These are phyloP conservation scores for Alternaria rosae DNA, from an alignment of 2,329 filamentous ascomycete species.

Conservation along the genomic window DNA sequence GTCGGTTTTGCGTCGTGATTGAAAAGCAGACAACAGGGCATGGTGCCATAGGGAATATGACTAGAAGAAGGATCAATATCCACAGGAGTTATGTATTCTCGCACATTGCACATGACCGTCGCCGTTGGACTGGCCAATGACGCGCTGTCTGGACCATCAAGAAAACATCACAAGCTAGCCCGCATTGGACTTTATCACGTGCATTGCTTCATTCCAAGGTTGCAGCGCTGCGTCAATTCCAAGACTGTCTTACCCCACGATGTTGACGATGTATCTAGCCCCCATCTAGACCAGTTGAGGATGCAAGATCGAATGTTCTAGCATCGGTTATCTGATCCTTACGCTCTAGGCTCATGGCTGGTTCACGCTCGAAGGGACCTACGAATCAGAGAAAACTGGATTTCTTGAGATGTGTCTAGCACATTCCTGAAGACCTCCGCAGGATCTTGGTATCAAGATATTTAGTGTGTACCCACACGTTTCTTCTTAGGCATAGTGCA, in stretches of 20 bases:
- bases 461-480: not conserved
- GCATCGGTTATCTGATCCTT: not conserved
- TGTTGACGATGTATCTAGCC: not conserved
- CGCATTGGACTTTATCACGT: not conserved
- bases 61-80: not conserved
- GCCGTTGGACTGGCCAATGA: not conserved
- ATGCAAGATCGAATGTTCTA: not conserved
- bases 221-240: not conserved
- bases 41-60: not conserved
- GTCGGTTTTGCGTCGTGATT: slow-evolving; percentile 12
- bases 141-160: not conserved
- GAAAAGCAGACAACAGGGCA: slow-evolving; percentile 1
- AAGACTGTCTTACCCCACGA: not conserved
- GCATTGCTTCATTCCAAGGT: not conserved
- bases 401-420: not conserved
- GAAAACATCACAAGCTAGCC: not conserved
- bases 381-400: not conserved
- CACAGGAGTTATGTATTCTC: not conserved
- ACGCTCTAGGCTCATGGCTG: not conserved
- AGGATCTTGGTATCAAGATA: not conserved
- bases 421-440: not conserved
- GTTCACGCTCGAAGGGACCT: not conserved
- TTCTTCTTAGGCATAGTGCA: not conserved
- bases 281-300: not conserved
- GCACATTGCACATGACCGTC: slow-evolving; percentile 3